phyloP scores from a whole-genome alignment of 495 filamentous ascomycete genomes.

The Daldinia loculata region DNA sequence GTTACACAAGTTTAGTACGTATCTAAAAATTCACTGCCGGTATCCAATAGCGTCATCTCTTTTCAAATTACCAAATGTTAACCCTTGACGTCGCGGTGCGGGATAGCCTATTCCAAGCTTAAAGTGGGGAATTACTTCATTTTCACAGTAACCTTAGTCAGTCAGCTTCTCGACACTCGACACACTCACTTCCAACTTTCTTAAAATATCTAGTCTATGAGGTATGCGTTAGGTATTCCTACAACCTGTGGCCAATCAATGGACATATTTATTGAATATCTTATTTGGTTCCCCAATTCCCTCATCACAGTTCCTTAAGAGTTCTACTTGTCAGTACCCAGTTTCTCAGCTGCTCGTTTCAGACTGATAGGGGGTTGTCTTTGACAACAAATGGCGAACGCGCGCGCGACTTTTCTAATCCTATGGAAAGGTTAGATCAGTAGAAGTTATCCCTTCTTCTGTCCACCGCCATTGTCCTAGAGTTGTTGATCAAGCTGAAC shows the following conservation, averaged over 20 bases:
- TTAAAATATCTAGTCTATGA: not conserved
- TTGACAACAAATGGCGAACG: not conserved
- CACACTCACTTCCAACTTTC: not conserved
- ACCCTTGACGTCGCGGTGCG: not conserved
- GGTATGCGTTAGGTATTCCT: not conserved
- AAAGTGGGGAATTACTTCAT: not conserved
- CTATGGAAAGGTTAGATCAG: not conserved
- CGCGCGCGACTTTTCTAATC: not conserved
- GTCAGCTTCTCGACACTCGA: too few species aligned
- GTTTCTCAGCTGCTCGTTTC: not conserved
- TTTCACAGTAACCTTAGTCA: too few species aligned
- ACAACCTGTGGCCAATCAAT: not conserved
- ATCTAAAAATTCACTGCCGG: not conserved
- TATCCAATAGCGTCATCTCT: slow-evolving; percentile 1
- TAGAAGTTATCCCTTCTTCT: not conserved
- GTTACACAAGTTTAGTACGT: not conserved
- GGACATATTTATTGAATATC: not conserved
- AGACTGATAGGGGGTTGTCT: slow-evolving; percentile 1
- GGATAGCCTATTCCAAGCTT: not conserved
- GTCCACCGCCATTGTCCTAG: not conserved
- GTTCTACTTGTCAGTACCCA: not conserved
- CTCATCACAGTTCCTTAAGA: not conserved
- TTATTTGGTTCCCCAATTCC: not conserved
- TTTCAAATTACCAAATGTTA: not conserved
- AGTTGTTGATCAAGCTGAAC: not conserved